Conservation (phyloP, 2,329 filamentous ascomycete genomes). For the Penicillium occitanis region DNA sequence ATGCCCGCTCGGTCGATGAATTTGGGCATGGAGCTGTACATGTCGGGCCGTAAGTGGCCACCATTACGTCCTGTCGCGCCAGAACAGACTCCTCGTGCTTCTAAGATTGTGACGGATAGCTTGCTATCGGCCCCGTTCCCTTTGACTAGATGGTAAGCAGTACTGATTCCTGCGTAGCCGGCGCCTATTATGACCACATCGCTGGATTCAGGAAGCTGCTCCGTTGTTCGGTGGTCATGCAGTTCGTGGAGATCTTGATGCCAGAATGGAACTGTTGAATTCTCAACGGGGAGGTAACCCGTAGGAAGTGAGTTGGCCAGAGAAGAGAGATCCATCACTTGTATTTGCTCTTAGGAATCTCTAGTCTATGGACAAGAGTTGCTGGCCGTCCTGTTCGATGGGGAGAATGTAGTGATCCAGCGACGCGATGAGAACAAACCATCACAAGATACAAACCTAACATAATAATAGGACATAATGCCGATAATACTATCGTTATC, state of each 20-base stretch:
- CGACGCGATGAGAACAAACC: background rate
- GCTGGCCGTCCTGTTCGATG: background rate
- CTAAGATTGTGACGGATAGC: background rate
- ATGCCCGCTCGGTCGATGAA: slow-evolving; percentile 35
- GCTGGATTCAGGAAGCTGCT: background rate
- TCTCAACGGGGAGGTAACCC: background rate
- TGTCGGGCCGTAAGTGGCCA: slow-evolving; percentile 45
- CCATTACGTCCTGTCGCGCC: slow-evolving; percentile 14
- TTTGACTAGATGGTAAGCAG: slow-evolving; percentile 9
- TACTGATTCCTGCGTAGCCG: slow-evolving; percentile 8
- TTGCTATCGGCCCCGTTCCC: background rate
- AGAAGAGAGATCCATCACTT: background rate
- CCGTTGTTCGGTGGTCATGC: background rate
- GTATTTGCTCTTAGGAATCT: background rate
- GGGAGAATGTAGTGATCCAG: background rate
- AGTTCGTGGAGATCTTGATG: background rate
- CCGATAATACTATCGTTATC: background rate
- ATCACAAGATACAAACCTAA: background rate
- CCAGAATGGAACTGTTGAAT: slow-evolving; percentile 1
- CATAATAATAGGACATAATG: background rate
- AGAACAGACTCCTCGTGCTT: slow-evolving; percentile 1
- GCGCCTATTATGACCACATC: slow-evolving; percentile 15
- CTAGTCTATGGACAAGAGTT: background rate
- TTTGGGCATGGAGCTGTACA: slow-evolving; percentile 40
- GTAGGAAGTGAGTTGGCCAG: background rate